phyloP scores from a whole-genome alignment of 1,139 yeast genomes.

The Nadsonia commutata region DNA sequence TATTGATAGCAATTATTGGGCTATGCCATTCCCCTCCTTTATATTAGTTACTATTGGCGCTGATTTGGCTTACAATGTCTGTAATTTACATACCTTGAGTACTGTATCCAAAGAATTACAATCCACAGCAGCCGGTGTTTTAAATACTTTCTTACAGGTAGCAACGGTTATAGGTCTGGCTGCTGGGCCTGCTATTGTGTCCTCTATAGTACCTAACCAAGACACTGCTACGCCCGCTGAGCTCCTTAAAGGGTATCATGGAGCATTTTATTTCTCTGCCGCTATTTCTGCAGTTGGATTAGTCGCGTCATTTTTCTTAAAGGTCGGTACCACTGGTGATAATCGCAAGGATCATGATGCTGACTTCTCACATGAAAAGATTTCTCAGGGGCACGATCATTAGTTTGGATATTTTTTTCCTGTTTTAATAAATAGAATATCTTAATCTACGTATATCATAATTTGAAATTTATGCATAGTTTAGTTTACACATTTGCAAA shows the following conservation, averaged over 20 bases:
- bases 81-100: constrained; percentile 28
- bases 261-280: constrained; percentile 29
- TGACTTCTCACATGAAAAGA: no score
- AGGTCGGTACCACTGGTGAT: constrained; percentile 24
- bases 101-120: constrained; percentile 26
- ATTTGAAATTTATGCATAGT: no score
- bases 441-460: no score
- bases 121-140: constrained; percentile 32
- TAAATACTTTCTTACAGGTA: constrained; percentile 29
- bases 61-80: constrained; percentile 30
- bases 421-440: no score
- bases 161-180: constrained; percentile 29
- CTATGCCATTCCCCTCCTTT: constrained; percentile 30
- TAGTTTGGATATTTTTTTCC: no score
- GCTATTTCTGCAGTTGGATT: constrained; percentile 24
- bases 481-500: no score
- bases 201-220: constrained; percentile 7
- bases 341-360: constrained; percentile 3
- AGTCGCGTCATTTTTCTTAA: constrained; percentile 22
- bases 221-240: constrained; percentile 17
- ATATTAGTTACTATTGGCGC: constrained; percentile 30
- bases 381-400: no score
- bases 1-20: constrained; percentile 25
- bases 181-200: constrained; percentile 24
- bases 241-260: constrained; percentile 23